phyloP scores from a whole-genome alignment of 768 basidiomycete species.

The Hericium rajendrae region DNA sequence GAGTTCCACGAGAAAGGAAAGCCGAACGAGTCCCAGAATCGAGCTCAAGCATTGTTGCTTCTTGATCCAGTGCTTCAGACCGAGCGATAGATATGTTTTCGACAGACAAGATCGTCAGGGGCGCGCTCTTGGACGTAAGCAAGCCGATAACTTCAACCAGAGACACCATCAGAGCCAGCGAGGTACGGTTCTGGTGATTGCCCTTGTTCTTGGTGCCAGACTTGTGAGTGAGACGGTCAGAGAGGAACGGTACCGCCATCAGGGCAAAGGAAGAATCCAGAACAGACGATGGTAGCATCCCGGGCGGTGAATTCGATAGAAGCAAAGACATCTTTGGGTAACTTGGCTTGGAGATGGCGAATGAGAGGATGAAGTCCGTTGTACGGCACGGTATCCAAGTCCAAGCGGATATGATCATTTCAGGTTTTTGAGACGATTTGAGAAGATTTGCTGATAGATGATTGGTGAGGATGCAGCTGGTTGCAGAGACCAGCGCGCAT shows the following conservation, averaged over 20 bases:
- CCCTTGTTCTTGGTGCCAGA: not conserved
- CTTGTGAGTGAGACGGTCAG: not conserved
- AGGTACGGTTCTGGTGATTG: not conserved
- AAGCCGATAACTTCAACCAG: not conserved
- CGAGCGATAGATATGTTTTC: not conserved
- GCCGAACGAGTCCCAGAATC: not conserved
- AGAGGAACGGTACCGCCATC: not conserved
- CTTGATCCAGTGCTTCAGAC: not conserved
- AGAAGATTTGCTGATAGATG: no score
- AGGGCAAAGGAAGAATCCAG: not conserved
- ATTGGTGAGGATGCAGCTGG: no score
- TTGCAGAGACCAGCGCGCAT: not conserved
- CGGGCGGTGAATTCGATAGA: not conserved
- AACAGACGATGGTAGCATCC: not conserved
- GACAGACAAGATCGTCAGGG: not conserved
- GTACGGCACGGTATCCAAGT: not conserved
- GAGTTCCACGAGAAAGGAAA: constrained; percentile 24
- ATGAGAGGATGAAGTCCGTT: not conserved
- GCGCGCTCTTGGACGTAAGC: not conserved
- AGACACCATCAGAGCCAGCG: not conserved
- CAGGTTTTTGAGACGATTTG: no score
- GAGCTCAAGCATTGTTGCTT: not conserved
- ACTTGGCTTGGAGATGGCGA: not conserved
- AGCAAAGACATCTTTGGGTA: not conserved
- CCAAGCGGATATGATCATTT: not conserved